Evolutionary conservation across 768 basidiomycete genomes (phyloP).

Genomic region (Suillus placidus): DNA sequence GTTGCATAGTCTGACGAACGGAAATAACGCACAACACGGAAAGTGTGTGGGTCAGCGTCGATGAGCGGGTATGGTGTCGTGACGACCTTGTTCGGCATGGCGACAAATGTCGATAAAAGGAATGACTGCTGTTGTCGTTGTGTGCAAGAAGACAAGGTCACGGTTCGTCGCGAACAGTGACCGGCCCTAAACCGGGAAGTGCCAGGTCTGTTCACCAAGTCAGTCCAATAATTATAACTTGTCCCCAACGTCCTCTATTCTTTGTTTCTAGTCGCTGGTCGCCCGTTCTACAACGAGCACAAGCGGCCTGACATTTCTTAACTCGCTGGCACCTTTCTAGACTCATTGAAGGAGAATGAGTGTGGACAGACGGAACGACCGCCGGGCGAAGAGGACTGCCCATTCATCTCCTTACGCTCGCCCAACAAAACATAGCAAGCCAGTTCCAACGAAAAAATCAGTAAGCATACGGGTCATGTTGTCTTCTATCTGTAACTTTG

Average conservation of each 20-base stretch:
- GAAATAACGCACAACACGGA: constrained; percentile 87
- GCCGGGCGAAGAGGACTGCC: constrained; percentile 38
- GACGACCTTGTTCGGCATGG: constrained; percentile 49
- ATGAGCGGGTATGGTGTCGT: constrained; percentile 85
- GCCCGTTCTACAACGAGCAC: constrained; percentile 15
- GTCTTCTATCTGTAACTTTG: constrained; percentile 6
- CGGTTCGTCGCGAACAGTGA: constrained; percentile 16
- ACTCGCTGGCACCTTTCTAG: constrained; percentile 18
- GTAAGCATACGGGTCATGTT: constrained; percentile 33
- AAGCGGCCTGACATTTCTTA: neutral
- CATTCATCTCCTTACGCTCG: constrained; percentile 62
- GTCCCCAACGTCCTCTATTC: constrained; percentile 22
- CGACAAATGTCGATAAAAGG: constrained; percentile 9
- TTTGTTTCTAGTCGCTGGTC: neutral
- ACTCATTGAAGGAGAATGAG: constrained; percentile 47
- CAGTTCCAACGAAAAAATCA: constrained; percentile 46
- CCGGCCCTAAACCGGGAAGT: constrained; percentile 36
- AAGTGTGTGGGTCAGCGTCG: constrained; percentile 90
- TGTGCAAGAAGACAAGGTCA: neutral
- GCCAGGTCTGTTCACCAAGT: constrained; percentile 20
- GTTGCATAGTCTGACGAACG: constrained; percentile 83
- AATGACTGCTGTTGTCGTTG: constrained; percentile 7
- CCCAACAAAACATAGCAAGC: constrained; percentile 28
- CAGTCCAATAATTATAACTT: constrained; percentile 13
- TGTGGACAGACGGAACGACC: constrained; percentile 52